Evolutionary conservation across 306 rosid genomes (phyloP).

Genomic region (Prunus armeniaca): DNA sequence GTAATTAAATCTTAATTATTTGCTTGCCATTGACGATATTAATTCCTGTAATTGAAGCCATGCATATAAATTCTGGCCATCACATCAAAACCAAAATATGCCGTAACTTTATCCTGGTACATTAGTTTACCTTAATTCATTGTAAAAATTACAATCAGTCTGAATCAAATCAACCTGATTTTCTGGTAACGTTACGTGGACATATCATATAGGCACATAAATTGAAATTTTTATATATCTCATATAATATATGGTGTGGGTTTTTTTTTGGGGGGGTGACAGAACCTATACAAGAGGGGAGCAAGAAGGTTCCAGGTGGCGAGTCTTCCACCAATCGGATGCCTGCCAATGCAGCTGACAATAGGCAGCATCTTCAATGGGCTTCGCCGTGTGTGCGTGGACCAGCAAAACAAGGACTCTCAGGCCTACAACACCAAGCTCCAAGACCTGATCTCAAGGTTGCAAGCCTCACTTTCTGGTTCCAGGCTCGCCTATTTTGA

Average conservation of each 20-base stretch:
- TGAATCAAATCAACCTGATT: too few species aligned
- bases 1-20: neutral
- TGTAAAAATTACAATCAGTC: too few species aligned
- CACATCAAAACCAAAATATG: too few species aligned
- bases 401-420: slow-evolving; percentile 26
- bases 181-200: too few species aligned
- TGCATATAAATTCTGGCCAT: too few species aligned
- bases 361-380: slow-evolving; percentile 1
- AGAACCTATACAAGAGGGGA: slow-evolving; percentile 34
- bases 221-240: too few species aligned
- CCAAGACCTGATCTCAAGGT: slow-evolving; percentile 13
- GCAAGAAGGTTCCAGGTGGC: slow-evolving; percentile 35
- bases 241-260: too few species aligned
- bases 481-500: slow-evolving; percentile 35
- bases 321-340: slow-evolving; percentile 52
- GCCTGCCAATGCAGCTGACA: slow-evolving; percentile 36
- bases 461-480: slow-evolving; percentile 24
- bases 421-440: slow-evolving; percentile 41
- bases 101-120: too few species aligned
- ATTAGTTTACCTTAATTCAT: too few species aligned
- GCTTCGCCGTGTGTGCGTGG: slow-evolving; percentile 28
- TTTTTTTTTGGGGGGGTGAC: neutral
- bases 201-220: too few species aligned
- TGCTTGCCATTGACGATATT: too few species aligned
- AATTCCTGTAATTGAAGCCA: neutral